Percentiles rank a stretch among this genome's conserved stretches.
These are phyloP conservation scores for Colletotrichum sp. DNA, from an alignment of 2,329 filamentous ascomycete genomes.

Conservation along the genomic window DNA sequence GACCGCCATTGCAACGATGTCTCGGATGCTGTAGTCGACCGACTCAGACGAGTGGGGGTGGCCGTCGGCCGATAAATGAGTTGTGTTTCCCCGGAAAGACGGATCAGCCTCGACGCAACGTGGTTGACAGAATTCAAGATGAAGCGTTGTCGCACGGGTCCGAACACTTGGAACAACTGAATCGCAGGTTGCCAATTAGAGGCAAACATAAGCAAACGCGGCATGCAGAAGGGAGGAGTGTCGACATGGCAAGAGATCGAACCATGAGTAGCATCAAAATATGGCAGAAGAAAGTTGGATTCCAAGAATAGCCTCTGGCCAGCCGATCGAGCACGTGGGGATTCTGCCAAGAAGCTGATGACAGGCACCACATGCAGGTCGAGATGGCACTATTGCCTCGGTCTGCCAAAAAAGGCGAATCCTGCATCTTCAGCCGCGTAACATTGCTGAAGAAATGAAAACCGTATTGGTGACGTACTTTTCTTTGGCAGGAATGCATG, in stretches of 20 bases:
- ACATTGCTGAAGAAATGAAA: not conserved
- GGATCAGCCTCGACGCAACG: not conserved
- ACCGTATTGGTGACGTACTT: not conserved
- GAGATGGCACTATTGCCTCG: constrained; percentile 4
- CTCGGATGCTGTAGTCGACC: not conserved
- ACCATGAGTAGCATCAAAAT: not conserved
- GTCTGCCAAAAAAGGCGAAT: not conserved
- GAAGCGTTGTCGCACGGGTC: not conserved
- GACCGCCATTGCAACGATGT: constrained; percentile 6
- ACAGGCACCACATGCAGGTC: not conserved
- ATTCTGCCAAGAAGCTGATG: not conserved
- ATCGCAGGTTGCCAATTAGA: not conserved
- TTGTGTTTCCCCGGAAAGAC: not conserved
- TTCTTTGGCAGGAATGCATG: not conserved
- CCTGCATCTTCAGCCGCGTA: not conserved
- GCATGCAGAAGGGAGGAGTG: not conserved
- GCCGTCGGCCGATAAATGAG: not conserved
- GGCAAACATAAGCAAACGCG: not conserved
- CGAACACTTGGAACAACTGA: not conserved
- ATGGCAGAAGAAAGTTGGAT: not conserved
- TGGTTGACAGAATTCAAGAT: not conserved
- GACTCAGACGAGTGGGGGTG: not conserved
- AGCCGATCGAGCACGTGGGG: constrained; percentile 11
- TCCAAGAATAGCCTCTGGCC: not conserved
- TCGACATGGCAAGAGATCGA: not conserved